These are phyloP conservation scores for Eutypella sp. DNA, from an alignment of 2,329 filamentous ascomycete genomes.

Conservation along the genomic window DNA sequence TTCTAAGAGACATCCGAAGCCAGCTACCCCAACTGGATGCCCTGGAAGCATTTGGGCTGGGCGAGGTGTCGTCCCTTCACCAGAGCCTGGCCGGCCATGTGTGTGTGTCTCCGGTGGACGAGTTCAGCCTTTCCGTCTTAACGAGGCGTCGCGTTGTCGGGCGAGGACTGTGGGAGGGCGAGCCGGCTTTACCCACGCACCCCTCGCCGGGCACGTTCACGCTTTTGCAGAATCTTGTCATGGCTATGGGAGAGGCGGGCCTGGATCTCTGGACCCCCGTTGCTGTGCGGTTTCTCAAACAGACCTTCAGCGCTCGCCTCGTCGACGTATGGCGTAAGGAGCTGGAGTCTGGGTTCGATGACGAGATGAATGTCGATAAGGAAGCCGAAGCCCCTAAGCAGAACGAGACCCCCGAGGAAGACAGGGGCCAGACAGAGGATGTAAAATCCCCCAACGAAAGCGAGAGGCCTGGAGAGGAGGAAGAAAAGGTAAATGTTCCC, in stretches of 20 bases:
- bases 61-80: slow-evolving; percentile 61
- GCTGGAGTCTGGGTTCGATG: slow-evolving; percentile 27
- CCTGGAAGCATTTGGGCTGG: slow-evolving; percentile 52
- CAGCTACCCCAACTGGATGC: slow-evolving; percentile 52
- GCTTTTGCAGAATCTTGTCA: slow-evolving; percentile 61
- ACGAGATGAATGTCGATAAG: slow-evolving; percentile 12
- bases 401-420: slow-evolving; percentile 4
- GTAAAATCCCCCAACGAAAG: slow-evolving; percentile 11
- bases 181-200: slow-evolving; percentile 68
- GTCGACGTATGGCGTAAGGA: slow-evolving; percentile 41
- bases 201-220: slow-evolving; percentile 71
- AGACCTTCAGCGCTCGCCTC: slow-evolving; percentile 46
- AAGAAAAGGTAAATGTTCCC: slow-evolving; percentile 11
- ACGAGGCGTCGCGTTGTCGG: slow-evolving; percentile 49
- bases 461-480: slow-evolving; percentile 7
- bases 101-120: slow-evolving; percentile 42
- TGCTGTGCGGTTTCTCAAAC: slow-evolving; percentile 61
- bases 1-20: slow-evolving; percentile 68
- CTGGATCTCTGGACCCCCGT: slow-evolving; percentile 75
- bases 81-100: slow-evolving; percentile 52
- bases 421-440: slow-evolving; percentile 6
- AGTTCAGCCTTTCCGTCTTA: slow-evolving; percentile 38
- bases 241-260: slow-evolving; percentile 65
- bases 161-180: slow-evolving; percentile 74
- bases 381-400: slow-evolving; percentile 9